These are phyloP conservation scores for Trichosporon sp. DNA, from an alignment of 1,284 basidiomycete species.

Conservation along the genomic window DNA sequence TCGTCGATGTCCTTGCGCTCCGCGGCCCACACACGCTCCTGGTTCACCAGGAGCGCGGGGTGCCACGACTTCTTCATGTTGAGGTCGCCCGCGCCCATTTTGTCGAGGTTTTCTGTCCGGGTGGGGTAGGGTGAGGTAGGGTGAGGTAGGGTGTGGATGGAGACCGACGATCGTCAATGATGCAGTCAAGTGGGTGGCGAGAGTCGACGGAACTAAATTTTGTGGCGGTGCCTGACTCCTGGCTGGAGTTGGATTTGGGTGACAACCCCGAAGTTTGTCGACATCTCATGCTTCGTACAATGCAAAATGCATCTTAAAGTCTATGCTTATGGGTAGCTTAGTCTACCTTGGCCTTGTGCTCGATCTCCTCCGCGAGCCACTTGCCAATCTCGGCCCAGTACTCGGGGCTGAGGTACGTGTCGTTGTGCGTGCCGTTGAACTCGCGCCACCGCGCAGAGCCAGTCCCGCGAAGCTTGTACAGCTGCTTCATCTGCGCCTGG, in stretches of 20 bases:
- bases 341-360: conserved; percentile 18
- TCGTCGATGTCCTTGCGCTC: conserved; percentile 97
- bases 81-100: conserved; percentile 82
- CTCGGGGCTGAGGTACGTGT: conserved; percentile 68
- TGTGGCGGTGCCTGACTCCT: conserved; percentile 7
- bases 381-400: conserved; percentile 68
- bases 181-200: conserved; percentile 15
- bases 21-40: conserved; percentile 98
- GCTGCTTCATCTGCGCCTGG: conserved; percentile 74
- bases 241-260: no score
- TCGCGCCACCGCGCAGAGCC: conserved; percentile 62
- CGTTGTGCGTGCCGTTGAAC: conserved; percentile 73
- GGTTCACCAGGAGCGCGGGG: conserved; percentile 95
- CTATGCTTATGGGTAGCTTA: not conserved
- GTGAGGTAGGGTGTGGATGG: conserved; percentile 17
- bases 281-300: no score
- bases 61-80: conserved; percentile 91
- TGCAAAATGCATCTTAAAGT: no score
- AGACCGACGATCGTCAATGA: not conserved
- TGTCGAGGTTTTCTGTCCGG: conserved; percentile 46
- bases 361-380: conserved; percentile 60
- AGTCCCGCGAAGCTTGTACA: conserved; percentile 65
- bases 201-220: not conserved
- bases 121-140: not conserved
- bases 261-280: no score